Evolutionary conservation across 1,284 basidiomycete species (phyloP).

Genomic region (Fomitopsis betulina): DNA sequence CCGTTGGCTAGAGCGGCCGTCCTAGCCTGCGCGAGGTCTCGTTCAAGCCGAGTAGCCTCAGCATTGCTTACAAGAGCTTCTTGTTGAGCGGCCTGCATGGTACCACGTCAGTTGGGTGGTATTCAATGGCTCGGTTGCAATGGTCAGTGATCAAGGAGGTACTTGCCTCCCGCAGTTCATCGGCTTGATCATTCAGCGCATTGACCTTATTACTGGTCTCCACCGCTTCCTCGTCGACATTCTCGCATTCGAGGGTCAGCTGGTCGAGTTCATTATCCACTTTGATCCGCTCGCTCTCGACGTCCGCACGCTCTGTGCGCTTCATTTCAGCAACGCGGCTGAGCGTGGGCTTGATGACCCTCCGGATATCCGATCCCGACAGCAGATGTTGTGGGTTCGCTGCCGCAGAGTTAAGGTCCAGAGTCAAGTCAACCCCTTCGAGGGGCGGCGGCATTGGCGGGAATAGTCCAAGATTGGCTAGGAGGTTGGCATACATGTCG

Average conservation of each 20-base stretch:
- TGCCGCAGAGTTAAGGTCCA: constrained; percentile 73
- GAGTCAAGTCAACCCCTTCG: constrained; percentile 62
- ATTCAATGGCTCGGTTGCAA: neutral
- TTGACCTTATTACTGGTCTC: constrained; percentile 67
- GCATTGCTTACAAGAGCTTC: constrained; percentile 59
- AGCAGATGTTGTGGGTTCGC: constrained; percentile 63
- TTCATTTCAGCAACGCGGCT: constrained; percentile 65
- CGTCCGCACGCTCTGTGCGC: constrained; percentile 57
- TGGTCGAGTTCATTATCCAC: constrained; percentile 79
- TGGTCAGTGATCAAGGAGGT: constrained; percentile 1
- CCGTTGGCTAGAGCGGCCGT: constrained; percentile 73
- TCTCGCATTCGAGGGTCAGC: constrained; percentile 72
- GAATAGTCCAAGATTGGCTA: constrained; percentile 71
- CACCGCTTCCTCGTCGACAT: constrained; percentile 65
- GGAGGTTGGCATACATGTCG: constrained; percentile 67
- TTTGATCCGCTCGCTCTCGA: constrained; percentile 71
- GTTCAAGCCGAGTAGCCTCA: constrained; percentile 60
- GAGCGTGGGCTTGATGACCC: constrained; percentile 68
- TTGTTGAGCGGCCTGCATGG: constrained; percentile 61
- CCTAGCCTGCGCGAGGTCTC: constrained; percentile 63
- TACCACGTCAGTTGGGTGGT: constrained; percentile 1
- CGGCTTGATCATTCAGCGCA: constrained; percentile 69
- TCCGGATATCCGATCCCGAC: constrained; percentile 59
- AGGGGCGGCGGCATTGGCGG: constrained; percentile 65
- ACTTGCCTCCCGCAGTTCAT: constrained; percentile 71